Base-by-base conservation (phyloP, 129 eudicot species). In the Flaveria ramosissima region DNA sequence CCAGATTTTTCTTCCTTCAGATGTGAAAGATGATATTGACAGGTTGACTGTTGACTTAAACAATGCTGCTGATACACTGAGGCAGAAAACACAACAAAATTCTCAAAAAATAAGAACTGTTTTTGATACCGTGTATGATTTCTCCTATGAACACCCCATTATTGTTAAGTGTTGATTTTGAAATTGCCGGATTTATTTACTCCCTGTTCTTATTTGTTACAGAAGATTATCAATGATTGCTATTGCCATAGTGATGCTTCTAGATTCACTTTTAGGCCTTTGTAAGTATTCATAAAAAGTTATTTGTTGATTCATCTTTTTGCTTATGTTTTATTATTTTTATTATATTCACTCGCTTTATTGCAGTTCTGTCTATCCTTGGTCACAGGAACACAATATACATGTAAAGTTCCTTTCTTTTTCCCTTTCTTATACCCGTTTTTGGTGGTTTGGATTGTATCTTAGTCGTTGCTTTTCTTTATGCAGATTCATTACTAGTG, bases 401-500 rank as follows among this genome's bases (percentile, higher is more conserved):
- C 85, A 83, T 93, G 98, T 90, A 85, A 85, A 89, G 27, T 73
- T 83, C 19, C 57, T 47, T 27, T 36, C 42, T 46, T 77, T 78
- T 9, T 47, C 68, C 9, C 45, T 53, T 72, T 80, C 24, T 39
- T 78, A 7, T 75, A 21, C 62, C 30, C 36, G 4, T 55, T 9
- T 71, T 46, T 77, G 6, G 14, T 4, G 51, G 32, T 19, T 12
- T 47, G n/a, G 48, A 53, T 52, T 72, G 43, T 78, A 64, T 81
- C 86, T 85, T 45, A 88, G 48, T 75, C 2, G 14, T 23, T 9
- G 63, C 13, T 66, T 66, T 78, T 79, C 63, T 73, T 41, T 72
- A 57, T 89, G 89, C 89, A 94, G 98, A 84, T 94, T 91, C 83
- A 85, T 94, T 23, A 70, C 91, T 30, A 83, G 98, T 78, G 98